These are phyloP conservation scores for Ascocoryne sarcoides DNA, from an alignment of 2,329 filamentous ascomycete genomes.

Conservation along the genomic window DNA sequence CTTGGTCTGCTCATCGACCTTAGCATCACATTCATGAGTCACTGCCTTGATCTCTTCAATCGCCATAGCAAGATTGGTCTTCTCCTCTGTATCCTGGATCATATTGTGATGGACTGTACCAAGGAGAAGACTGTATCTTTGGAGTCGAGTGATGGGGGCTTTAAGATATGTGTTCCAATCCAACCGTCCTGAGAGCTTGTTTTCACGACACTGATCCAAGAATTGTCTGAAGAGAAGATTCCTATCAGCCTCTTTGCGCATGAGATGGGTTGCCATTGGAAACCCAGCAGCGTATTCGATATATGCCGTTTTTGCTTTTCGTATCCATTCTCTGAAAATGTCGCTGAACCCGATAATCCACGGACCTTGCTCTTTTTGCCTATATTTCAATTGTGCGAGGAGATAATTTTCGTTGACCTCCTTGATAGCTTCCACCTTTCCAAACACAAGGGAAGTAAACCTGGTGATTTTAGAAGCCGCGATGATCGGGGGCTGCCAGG, in stretches of 20 bases:
- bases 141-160: constrained; percentile 82
- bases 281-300: constrained; percentile 87
- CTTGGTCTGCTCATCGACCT: constrained; percentile 85
- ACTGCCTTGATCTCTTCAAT: constrained; percentile 88
- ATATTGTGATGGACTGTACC: constrained; percentile 79
- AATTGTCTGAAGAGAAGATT: constrained; percentile 85
- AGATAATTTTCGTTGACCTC: constrained; percentile 89
- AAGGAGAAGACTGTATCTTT: constrained; percentile 80
- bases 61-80: constrained; percentile 70
- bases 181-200: constrained; percentile 72
- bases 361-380: constrained; percentile 92
- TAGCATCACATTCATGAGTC: constrained; percentile 81
- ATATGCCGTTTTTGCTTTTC: constrained; percentile 82
- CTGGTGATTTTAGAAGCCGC: constrained; percentile 66
- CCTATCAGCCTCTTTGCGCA: constrained; percentile 74
- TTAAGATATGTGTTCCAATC: constrained; percentile 95
- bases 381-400: constrained; percentile 87
- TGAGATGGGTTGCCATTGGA: constrained; percentile 71
- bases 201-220: constrained; percentile 67
- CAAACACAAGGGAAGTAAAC: constrained; percentile 81
- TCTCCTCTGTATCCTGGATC: constrained; percentile 78
- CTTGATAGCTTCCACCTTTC: constrained; percentile 80
- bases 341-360: constrained; percentile 94
- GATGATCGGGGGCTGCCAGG: constrained; percentile 71
- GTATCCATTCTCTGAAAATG: constrained; percentile 96